Conservation (phyloP, 805 yeast species). For the Metschnikowia koreensis region DNA sequence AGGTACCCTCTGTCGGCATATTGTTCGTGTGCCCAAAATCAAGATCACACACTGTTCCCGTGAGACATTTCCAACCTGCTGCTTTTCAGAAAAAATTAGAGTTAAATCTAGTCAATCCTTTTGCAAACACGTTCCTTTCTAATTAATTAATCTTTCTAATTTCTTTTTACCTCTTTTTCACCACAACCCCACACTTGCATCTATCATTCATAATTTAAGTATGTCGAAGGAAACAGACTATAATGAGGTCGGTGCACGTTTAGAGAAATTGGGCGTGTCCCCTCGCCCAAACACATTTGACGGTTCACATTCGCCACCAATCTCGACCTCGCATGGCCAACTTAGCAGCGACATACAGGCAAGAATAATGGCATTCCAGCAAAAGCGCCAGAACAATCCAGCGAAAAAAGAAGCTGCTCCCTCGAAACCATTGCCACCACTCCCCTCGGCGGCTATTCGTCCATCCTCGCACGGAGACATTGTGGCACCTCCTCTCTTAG, state of each 20-base stretch:
- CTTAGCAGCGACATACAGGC: slow-evolving; percentile 82
- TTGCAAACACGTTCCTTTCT: background rate
- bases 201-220: too few relatives aligned
- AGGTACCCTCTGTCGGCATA: background rate
- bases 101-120: background rate
- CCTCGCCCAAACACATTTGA: slow-evolving; percentile 16
- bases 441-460: slow-evolving; percentile 10
- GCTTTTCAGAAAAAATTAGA: background rate
- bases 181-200: too few relatives aligned
- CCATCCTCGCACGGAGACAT: slow-evolving; percentile 15
- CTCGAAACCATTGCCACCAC: slow-evolving; percentile 18
- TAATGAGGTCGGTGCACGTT: slow-evolving; percentile 14
- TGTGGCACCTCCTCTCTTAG: slow-evolving; percentile 5
- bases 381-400: slow-evolving; percentile 48
- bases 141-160: background rate
- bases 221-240: slow-evolving; percentile 15
- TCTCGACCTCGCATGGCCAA: slow-evolving; percentile 20
- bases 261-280: slow-evolving; percentile 15
- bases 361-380: slow-evolving; percentile 81
- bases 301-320: slow-evolving; percentile 19
- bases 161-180: background rate
- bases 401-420: slow-evolving; percentile 10
- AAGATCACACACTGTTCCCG: background rate
- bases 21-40: background rate
- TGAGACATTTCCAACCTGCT: background rate